phyloP scores from a whole-genome alignment of 768 basidiomycete genomes.

The Melanogaster broomeanus region DNA sequence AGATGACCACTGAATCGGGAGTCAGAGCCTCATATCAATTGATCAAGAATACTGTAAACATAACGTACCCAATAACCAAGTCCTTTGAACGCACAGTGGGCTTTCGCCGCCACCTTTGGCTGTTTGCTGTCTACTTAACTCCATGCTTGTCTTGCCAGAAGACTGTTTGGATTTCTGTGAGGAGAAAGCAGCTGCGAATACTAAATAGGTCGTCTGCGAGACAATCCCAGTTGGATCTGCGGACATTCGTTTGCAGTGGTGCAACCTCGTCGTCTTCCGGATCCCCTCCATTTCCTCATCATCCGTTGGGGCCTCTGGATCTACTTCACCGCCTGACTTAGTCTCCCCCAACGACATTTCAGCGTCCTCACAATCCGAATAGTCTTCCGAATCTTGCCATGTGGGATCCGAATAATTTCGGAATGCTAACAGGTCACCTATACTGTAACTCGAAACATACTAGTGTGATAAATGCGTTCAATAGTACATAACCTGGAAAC shows the following conservation, averaged over 20 bases:
- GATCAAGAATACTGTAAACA: not conserved
- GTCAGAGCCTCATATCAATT: conserved; percentile 7
- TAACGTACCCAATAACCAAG: conserved; percentile 51
- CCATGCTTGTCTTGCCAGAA: conserved; percentile 18
- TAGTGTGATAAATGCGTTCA: too few relatives aligned
- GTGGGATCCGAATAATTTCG: too few relatives aligned
- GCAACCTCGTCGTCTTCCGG: conserved; percentile 1
- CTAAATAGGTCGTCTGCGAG: conserved; percentile 69
- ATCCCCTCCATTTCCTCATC: conserved; percentile 22
- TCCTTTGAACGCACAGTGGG: conserved; percentile 45
- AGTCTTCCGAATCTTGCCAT: too few relatives aligned
- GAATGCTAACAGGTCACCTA: too few relatives aligned
- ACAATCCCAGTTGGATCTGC: conserved; percentile 40
- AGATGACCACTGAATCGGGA: conserved; percentile 46
- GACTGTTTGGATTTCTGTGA: conserved; percentile 24
- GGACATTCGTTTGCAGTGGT: not conserved
- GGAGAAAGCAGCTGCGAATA: conserved; percentile 58
- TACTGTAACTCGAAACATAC: too few relatives aligned
- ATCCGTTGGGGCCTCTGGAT: conserved; percentile 15
- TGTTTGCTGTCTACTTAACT: conserved; percentile 23
- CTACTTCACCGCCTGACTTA: conserved; percentile 2
- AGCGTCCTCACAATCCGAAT: conserved; percentile 14
- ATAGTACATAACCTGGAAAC: too few relatives aligned
- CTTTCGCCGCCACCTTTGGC: conserved; percentile 33
- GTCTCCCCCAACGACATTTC: conserved; percentile 11